Evolutionary conservation across 495 filamentous ascomycete genomes (phyloP), one percentile per base, ranked within the genome.

Genomic region (Xylaria telfairii): DNA sequence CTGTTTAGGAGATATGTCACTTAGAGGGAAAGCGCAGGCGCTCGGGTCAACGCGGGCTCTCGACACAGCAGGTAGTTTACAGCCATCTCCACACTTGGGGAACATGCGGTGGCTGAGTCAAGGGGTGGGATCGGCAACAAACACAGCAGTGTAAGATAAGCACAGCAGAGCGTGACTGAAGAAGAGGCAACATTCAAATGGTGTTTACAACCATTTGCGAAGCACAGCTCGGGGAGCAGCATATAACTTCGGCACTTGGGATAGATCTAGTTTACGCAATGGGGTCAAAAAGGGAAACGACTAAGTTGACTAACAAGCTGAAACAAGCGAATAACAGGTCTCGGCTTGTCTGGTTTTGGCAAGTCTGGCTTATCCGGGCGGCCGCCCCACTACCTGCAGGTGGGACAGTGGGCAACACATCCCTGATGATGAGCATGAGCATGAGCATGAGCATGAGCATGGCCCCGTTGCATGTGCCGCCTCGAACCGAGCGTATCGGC

Each of bases 21-120:
- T 71, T 71, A 71, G 69, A 39, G 69, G 69, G 53, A 71, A 71
- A 67, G 69, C 69, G 53, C 34, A n/a, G n/a, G n/a, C 8, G 24
- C 41, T 71, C 69, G 69, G 69, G 69, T 49, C 41, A 54, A 71
- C 32, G 39, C 69, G 69, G 69, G 53, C 26, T 54, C 46, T 70
- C 19, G 24, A 30, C 51, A 54, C 26, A 54, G 51, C 12, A 53
- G 6, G 21, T 5, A 46, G 44, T 46, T 46, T 26, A 30, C 24
- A 30, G 51, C 24, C 17, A 30, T 37, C 56, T 24, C 56, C 56
- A 59, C 56, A 30, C 30, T 37, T 7, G 59, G 59, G 59, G n/a
- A 9, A 62, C 28, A 24, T 24, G 56, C 32, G 32, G 56, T 62
- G 59, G 59, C 59, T 30, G 51, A 54, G 59, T 41, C 34, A 62